Base-by-base conservation (phyloP, 192 early-diverging fungal genomes). In the Helicostylum pulchrum region DNA sequence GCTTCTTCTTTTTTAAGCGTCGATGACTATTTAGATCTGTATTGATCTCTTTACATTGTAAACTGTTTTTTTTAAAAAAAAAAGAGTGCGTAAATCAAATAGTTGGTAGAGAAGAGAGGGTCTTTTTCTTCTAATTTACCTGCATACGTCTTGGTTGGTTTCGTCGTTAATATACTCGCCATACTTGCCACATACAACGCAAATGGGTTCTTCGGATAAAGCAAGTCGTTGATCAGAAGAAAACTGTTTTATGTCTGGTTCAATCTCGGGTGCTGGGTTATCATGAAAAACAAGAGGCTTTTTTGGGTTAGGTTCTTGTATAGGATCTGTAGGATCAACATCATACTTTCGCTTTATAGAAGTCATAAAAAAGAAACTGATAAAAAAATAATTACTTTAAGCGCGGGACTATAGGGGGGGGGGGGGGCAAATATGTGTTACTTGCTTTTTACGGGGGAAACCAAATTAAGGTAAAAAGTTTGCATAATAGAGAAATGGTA, bases 81-180 rank as follows among this genome's bases (percentile, higher is more conserved):
- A 49, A 39, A 59, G 12, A 47, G 45, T 7, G 14, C 6, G 12
- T 48, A 0, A 48, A 48, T 15, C 26, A 26, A 2, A 26, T 2
- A 26, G 2, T 26, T 26, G 10, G 31, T 0, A 26, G 26, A 26
- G n/a, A n/a, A 14, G 44, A 60, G 31, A 7, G 9, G 12, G 26
- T 32, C 15, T 21, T 42, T 36, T 5, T 42, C 0, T 17, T 56
- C 44, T 14, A 17, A 26, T 34, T 63, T 71, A 68, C 77, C 75
- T 77, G 58, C 77, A 79, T 1, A 79, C 71, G 65, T 70, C 71
- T 32, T 79, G 62, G 5, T 79, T 52, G 8, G 80, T 79, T 3
- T 57, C 43, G 43, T 77, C 61, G 52, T 64, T 72, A 17, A 77
- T 79, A 42, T 77, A 79, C 58, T 71, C 81, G 1, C 80, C 81